phyloP scores from a whole-genome alignment of 2,329 filamentous ascomycete species.

The Fusarium armeniacum region DNA sequence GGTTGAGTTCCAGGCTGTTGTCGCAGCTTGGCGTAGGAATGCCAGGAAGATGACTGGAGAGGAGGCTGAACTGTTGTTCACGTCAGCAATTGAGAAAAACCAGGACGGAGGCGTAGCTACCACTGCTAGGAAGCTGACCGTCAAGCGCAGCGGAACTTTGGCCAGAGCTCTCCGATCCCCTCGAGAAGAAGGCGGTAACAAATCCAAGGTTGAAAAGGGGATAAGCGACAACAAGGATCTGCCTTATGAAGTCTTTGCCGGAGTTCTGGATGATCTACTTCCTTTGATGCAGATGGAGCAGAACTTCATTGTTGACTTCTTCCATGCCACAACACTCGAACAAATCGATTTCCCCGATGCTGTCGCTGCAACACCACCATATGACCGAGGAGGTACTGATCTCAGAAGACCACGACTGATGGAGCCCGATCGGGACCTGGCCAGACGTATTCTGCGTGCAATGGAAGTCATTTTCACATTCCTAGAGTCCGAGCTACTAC shows the following conservation, averaged over 20 bases:
- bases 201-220: slow-evolving; percentile 68
- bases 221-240: slow-evolving; percentile 74
- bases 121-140: slow-evolving; percentile 89
- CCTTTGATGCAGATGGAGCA: slow-evolving; percentile 92
- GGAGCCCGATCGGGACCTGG: slow-evolving; percentile 89
- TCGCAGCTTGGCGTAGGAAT: slow-evolving; percentile 83
- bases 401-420: slow-evolving; percentile 81
- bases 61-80: slow-evolving; percentile 89
- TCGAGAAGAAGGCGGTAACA: slow-evolving; percentile 70
- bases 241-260: slow-evolving; percentile 85
- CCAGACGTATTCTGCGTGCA: slow-evolving; percentile 83
- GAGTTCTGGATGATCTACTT: slow-evolving; percentile 83
- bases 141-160: slow-evolving; percentile 91
- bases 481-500: slow-evolving; percentile 82
- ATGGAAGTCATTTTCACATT: slow-evolving; percentile 93
- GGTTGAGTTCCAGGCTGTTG: slow-evolving; percentile 83
- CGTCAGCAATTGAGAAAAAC: slow-evolving; percentile 85
- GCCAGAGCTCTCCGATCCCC: slow-evolving; percentile 77
- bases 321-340: slow-evolving; percentile 90
- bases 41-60: slow-evolving; percentile 81
- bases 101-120: slow-evolving; percentile 78
- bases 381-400: slow-evolving; percentile 78
- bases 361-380: slow-evolving; percentile 75
- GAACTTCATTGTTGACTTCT: slow-evolving; percentile 97
- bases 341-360: slow-evolving; percentile 86